These are phyloP conservation scores for Aspergillus oerlinghausenensis DNA, from an alignment of 2,329 filamentous ascomycete species.

Conservation along the genomic window DNA sequence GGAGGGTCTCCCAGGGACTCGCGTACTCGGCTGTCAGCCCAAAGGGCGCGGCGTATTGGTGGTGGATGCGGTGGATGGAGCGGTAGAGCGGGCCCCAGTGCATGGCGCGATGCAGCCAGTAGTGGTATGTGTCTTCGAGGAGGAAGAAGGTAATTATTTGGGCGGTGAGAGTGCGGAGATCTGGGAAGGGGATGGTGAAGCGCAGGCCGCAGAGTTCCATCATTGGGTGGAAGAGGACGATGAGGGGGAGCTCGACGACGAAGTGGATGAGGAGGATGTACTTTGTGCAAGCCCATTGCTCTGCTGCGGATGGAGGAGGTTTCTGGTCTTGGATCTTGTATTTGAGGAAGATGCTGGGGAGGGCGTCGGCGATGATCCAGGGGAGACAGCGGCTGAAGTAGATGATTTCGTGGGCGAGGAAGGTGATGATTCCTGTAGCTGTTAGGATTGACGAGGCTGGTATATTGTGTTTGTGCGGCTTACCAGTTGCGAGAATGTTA, in stretches of 20 bases:
- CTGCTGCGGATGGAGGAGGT: slow-evolving; percentile 70
- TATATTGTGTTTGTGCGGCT: no score
- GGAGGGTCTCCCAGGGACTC: slow-evolving; percentile 90
- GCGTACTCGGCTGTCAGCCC: slow-evolving; percentile 94
- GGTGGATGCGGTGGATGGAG: slow-evolving; percentile 94
- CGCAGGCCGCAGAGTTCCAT: slow-evolving; percentile 83
- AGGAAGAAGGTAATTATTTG: slow-evolving; percentile 92
- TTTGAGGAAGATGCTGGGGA: slow-evolving; percentile 73
- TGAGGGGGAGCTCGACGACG: slow-evolving; percentile 93
- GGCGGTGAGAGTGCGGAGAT: slow-evolving; percentile 72
- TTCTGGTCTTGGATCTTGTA: slow-evolving; percentile 92
- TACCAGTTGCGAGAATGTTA: slow-evolving; percentile 66
- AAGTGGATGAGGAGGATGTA: slow-evolving; percentile 91
- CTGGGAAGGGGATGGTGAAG: slow-evolving; percentile 81
- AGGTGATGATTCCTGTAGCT: slow-evolving; percentile 87
- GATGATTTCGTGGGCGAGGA: slow-evolving; percentile 83
- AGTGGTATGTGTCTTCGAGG: slow-evolving; percentile 93
- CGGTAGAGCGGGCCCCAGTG: slow-evolving; percentile 94
- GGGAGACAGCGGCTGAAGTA: slow-evolving; percentile 89
- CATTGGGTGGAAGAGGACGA: slow-evolving; percentile 88
- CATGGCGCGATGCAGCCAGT: slow-evolving; percentile 87
- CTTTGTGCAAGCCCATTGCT: slow-evolving; percentile 87
- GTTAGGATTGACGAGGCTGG: not conserved
- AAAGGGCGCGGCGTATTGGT: slow-evolving; percentile 95
- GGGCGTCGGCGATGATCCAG: slow-evolving; percentile 83